phyloP scores from a whole-genome alignment of 2,329 filamentous ascomycete species.

The Colletotrichum sojae region DNA sequence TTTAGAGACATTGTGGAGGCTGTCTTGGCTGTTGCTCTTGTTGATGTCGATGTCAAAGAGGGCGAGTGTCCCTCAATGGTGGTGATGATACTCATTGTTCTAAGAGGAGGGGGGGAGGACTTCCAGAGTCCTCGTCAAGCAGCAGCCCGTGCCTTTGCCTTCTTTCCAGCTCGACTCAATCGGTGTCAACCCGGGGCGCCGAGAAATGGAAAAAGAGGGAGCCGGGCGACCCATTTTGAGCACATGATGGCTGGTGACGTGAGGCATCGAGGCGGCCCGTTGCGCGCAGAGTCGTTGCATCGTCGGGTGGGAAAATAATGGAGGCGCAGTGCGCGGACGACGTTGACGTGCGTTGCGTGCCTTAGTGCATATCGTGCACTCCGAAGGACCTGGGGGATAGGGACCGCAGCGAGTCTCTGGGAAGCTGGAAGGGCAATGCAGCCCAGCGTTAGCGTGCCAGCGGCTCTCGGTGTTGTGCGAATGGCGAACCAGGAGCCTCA shows the following conservation, averaged over 20 bases:
- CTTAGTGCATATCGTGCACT: conserved; percentile 21
- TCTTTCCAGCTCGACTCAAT: background rate
- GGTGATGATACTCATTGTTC: conserved; percentile 2
- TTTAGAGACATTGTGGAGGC: conserved; percentile 36
- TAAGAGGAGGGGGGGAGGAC: background rate
- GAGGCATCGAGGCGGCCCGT: conserved; percentile 31
- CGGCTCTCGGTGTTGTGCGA: conserved; percentile 21
- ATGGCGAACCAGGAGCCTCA: conserved; percentile 20
- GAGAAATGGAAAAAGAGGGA: background rate
- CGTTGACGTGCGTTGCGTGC: background rate
- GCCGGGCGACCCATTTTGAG: conserved; percentile 36
- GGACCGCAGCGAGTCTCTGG: background rate
- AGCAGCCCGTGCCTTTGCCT: conserved; percentile 14
- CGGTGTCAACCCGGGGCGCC: conserved; percentile 16
- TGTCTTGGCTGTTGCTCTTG: too few relatives aligned
- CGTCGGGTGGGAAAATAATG: background rate
- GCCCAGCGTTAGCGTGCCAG: conserved; percentile 9
- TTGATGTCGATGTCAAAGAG: background rate
- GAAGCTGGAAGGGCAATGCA: background rate
- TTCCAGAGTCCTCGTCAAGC: background rate
- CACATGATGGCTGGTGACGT: conserved; percentile 24
- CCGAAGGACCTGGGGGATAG: conserved; percentile 17
- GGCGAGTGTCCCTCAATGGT: conserved; percentile 1
- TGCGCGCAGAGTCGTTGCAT: conserved; percentile 14
- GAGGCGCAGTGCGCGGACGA: conserved; percentile 37